A percentile compares a stretch with the other conserved stretches of the same genome.
Evolutionary conservation across 768 basidiomycete species (phyloP).

Genomic region (Termitomyces sp.): DNA sequence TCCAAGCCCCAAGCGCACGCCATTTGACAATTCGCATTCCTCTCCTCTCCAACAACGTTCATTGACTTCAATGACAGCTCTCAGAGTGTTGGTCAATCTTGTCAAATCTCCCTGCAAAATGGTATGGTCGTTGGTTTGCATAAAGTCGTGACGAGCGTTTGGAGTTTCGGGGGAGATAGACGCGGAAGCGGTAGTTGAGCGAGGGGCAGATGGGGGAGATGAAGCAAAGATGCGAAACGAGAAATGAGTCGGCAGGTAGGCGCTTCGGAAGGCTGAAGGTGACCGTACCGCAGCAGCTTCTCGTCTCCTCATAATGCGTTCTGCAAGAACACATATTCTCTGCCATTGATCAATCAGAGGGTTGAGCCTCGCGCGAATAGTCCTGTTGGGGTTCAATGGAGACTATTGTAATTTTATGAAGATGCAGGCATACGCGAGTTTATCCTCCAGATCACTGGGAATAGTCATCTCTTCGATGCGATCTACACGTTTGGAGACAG

Average conservation of each 20-base stretch:
- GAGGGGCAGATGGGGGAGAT: slow-evolving; percentile 26
- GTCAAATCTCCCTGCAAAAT: slow-evolving; percentile 72
- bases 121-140: slow-evolving; percentile 13
- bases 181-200: slow-evolving; percentile 25
- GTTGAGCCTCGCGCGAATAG: slow-evolving; percentile 69
- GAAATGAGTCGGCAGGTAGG: slow-evolving; percentile 68
- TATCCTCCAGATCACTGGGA: slow-evolving; percentile 88
- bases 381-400: slow-evolving; percentile 32
- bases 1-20: slow-evolving; percentile 67
- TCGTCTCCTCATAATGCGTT: slow-evolving; percentile 84
- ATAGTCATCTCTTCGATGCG: slow-evolving; percentile 87
- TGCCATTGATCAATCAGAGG: slow-evolving; percentile 89
- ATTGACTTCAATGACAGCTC: slow-evolving; percentile 72
- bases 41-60: slow-evolving; percentile 82
- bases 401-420: neutral
- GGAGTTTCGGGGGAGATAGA: slow-evolving; percentile 26
- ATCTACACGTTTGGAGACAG: slow-evolving; percentile 71
- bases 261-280: slow-evolving; percentile 55
- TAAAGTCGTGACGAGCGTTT: slow-evolving; percentile 25
- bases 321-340: slow-evolving; percentile 78
- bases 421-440: slow-evolving; percentile 54
- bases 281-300: slow-evolving; percentile 88
- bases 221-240: slow-evolving; percentile 46
- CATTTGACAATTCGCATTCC: slow-evolving; percentile 73
- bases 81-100: slow-evolving; percentile 76